A percentile compares a stretch with the other conserved stretches of the same genome.
Evolutionary conservation across 192 early-diverging fungal species (phyloP).

Genomic region (Coemansia sp.): DNA sequence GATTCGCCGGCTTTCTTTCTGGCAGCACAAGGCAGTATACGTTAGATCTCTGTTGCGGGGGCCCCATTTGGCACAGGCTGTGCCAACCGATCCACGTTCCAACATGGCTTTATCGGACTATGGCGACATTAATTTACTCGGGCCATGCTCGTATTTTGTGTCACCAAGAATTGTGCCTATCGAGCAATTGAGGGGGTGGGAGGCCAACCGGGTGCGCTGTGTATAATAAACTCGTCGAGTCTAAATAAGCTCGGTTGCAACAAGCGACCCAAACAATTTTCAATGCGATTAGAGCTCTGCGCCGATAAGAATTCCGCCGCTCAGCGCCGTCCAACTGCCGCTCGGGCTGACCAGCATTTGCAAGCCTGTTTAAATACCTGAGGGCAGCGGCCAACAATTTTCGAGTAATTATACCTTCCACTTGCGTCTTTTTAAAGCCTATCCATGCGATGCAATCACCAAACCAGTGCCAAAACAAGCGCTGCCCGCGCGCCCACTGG

Average conservation of each 20-base stretch:
- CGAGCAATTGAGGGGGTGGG: conserved; percentile 23
- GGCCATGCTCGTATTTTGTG: conserved; percentile 31
- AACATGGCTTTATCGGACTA: conserved; percentile 9
- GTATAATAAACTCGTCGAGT: no score
- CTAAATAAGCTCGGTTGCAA: no score
- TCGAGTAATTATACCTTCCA: no score
- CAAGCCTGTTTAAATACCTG: no score
- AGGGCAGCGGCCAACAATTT: no score
- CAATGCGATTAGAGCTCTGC: no score
- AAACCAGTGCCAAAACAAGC: not conserved
- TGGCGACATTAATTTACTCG: conserved; percentile 28
- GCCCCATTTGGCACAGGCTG: not conserved
- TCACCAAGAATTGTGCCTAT: conserved; percentile 25
- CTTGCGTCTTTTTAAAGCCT: not conserved
- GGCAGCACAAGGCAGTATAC: conserved; percentile 35
- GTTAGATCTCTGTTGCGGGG: conserved; percentile 25
- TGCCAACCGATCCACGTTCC: not conserved
- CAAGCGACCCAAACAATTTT: no score
- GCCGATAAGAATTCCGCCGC: no score
- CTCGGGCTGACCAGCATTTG: no score
- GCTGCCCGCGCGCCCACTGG: conserved; percentile 1
- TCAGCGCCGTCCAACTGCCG: no score
- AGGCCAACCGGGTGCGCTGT: no score
- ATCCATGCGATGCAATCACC: not conserved
- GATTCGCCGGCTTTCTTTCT: conserved; percentile 26